Evolutionary conservation across 106 monocot genomes (phyloP), one percentile per base, ranked within the genome.

Genomic region (Dendrobium officinale): DNA sequence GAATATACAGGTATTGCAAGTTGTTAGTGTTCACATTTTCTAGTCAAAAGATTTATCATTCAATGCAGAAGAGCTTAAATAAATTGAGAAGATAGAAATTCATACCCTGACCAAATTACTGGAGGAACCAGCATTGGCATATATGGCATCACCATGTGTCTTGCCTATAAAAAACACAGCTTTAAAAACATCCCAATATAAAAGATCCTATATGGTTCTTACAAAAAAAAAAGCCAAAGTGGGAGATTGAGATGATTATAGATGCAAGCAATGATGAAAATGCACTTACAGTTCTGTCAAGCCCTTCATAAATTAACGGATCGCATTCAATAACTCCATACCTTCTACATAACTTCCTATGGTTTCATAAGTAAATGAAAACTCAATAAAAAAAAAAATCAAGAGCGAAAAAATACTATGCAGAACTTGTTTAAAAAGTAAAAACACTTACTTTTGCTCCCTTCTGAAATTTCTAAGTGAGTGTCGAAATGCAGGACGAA

Each of bases 51-150:
- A 43, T 19, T 44, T 20, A 74, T 74, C 43, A 9, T 74, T 74
- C 20, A 20, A 74, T 43, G 18, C 37, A 33, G 27, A 33, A 37
- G 16, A 44, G 42, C 74, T 41, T 42, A 74, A 42, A 42, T 19
- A 41, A 15, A 0, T 74, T 49, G 48, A 15, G 45, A 41, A 26
- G 37, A 56, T 40, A 4, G 2, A 78, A 41, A 33, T 3, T 74
- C 89, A 78, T 87, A 95, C 95, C 92, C 90, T 77, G 87, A 86
- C 95, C 95, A 95, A 78, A 78, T 79, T 59, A 92, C 72, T 51
- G 95, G 95, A 80, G 92, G 92, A 16, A 95, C 82, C 75, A 92
- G 79, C 95, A 95, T 95, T 61, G 95, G 95, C 90, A 90, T 92
- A 67, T 95, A 95, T 74, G 95, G 95, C 5, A 95, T 91, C 55